phyloP scores from a whole-genome alignment of 1,284 basidiomycete species.

The Ustilago hordei region DNA sequence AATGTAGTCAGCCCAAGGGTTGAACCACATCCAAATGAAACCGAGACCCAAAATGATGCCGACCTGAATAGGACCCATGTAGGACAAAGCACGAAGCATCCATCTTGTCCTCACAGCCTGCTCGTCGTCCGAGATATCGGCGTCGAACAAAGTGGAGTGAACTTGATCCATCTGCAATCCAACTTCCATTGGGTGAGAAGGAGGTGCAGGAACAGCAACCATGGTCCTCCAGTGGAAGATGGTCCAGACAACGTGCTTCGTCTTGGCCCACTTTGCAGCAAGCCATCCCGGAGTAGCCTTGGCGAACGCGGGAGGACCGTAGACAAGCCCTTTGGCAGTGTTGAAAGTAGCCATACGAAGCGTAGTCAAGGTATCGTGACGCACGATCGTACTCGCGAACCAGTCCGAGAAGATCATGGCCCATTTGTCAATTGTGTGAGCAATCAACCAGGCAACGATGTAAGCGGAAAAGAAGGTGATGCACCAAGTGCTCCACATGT shows the following conservation, averaged over 20 bases:
- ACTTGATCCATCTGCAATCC: conserved; percentile 70
- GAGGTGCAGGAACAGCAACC: conserved; percentile 65
- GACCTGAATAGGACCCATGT: conserved; percentile 68
- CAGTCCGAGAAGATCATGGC: conserved; percentile 38
- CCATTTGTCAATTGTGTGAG: conserved; percentile 39
- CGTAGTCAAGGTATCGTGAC: conserved; percentile 29
- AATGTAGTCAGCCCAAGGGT: conserved; percentile 68
- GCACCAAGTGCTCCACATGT: conserved; percentile 70
- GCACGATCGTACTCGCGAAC: conserved; percentile 33
- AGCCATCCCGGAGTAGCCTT: conserved; percentile 34
- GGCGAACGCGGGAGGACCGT: conserved; percentile 36
- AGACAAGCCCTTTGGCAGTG: conserved; percentile 23
- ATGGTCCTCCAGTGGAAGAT: conserved; percentile 68
- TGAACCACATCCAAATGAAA: conserved; percentile 69
- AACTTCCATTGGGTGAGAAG: conserved; percentile 70
- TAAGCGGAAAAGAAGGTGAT: conserved; percentile 70
- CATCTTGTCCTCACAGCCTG: conserved; percentile 70
- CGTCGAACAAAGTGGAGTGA: conserved; percentile 70
- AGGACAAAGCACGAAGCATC: conserved; percentile 67
- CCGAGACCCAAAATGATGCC: conserved; percentile 69
- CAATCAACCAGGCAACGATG: conserved; percentile 66
- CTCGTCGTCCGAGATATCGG: conserved; percentile 68
- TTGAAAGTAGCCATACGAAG: conserved; percentile 22
- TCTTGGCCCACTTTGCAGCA: conserved; percentile 31
- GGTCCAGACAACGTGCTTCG: conserved; percentile 51